These are phyloP conservation scores for Penicillium crystallinum DNA, from an alignment of 495 filamentous ascomycete genomes.

Conservation along the genomic window DNA sequence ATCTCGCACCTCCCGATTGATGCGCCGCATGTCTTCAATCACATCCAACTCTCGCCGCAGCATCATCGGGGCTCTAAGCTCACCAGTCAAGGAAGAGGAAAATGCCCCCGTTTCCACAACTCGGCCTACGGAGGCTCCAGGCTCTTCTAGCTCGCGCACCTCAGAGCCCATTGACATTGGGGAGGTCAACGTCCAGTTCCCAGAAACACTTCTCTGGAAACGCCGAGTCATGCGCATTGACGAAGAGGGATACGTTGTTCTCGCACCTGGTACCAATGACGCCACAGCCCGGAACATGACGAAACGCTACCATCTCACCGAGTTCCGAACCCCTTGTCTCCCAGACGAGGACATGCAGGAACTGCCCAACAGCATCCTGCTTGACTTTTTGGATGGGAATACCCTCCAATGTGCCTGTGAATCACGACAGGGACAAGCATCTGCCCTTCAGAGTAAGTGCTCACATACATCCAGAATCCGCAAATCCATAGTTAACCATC, in stretches of 20 bases:
- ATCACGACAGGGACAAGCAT: constrained; percentile 65
- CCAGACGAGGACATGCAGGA: constrained; percentile 88
- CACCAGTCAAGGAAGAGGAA: constrained; percentile 59
- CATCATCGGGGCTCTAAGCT: constrained; percentile 48
- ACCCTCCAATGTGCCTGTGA: constrained; percentile 83
- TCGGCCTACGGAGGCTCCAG: constrained; percentile 27
- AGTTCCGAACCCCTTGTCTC: constrained; percentile 70
- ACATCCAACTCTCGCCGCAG: constrained; percentile 58
- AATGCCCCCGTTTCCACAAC: constrained; percentile 30
- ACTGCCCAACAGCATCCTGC: constrained; percentile 76
- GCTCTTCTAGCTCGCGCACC: constrained; percentile 20
- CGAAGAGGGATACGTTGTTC: constrained; percentile 67
- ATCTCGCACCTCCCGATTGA: constrained; percentile 65
- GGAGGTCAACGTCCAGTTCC: constrained; percentile 90
- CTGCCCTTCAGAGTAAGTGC: constrained; percentile 60
- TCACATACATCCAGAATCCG: background rate
- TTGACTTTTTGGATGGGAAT: constrained; percentile 80
- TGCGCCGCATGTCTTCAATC: constrained; percentile 75
- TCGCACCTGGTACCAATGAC: constrained; percentile 51
- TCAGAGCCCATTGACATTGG: constrained; percentile 59
- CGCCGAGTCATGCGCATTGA: constrained; percentile 76
- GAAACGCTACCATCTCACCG: constrained; percentile 74
- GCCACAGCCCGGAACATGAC: constrained; percentile 49
- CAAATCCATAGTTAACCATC: constrained; percentile 2
- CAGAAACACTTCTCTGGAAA: constrained; percentile 90